Evolutionary conservation across 768 basidiomycete genomes (phyloP).

Genomic region (Termitomyces sp.): DNA sequence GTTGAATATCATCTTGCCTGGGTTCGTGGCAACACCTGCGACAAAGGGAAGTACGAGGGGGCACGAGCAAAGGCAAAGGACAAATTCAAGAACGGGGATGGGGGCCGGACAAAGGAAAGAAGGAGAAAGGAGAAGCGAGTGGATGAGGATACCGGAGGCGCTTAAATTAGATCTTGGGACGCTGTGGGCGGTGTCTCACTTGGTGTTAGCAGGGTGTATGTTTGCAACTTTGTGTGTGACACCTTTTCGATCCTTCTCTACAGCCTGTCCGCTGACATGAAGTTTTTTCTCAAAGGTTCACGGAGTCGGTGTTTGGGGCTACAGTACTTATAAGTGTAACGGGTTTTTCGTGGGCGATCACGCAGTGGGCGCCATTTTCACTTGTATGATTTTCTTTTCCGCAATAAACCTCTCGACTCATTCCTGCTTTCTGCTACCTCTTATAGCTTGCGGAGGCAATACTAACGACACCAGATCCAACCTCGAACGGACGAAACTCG

Average conservation of each 20-base stretch:
- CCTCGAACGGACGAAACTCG: slow-evolving; percentile 25
- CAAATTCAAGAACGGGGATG: not conserved
- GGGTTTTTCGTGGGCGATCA: slow-evolving; percentile 91
- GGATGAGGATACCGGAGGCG: slow-evolving; percentile 29
- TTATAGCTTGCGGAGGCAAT: slow-evolving; percentile 80
- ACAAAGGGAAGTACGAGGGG: slow-evolving; percentile 1
- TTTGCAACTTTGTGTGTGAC: slow-evolving; percentile 71
- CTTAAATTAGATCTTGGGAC: slow-evolving; percentile 58
- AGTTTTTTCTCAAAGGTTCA: slow-evolving; percentile 45
- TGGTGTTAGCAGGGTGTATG: slow-evolving; percentile 74
- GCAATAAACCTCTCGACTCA: not conserved
- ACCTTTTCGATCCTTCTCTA: not conserved
- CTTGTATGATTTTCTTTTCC: slow-evolving; percentile 44
- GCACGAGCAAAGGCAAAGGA: not conserved
- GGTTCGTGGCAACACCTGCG: slow-evolving; percentile 37
- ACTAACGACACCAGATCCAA: slow-evolving; percentile 49
- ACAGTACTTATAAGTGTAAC: slow-evolving; percentile 71
- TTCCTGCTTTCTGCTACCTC: not conserved
- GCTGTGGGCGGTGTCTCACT: slow-evolving; percentile 76
- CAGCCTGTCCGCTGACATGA: not conserved
- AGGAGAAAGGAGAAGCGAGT: slow-evolving; percentile 2
- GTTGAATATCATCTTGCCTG: slow-evolving; percentile 66
- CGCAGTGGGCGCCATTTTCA: slow-evolving; percentile 91
- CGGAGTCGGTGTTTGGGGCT: slow-evolving; percentile 61
- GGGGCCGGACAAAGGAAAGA: not conserved